Base-by-base conservation (phyloP, 257 asterid species). In the Penstemon newberryi region DNA sequence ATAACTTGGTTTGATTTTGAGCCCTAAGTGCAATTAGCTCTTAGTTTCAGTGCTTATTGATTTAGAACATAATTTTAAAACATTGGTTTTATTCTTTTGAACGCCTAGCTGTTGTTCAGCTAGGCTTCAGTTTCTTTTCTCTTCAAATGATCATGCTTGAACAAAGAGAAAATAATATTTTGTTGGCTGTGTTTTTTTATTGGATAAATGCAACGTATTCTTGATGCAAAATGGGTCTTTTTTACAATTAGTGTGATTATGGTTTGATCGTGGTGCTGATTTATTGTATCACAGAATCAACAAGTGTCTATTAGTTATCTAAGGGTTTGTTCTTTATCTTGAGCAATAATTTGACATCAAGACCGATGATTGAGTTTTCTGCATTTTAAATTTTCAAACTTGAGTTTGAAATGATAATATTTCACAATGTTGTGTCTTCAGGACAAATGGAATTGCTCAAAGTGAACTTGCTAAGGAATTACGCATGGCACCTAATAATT, bases 381-480 rank as follows among this genome's bases (percentile, higher is more conserved):
- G 70, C 39, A 65, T 44, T 58, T 60, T 58, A 25, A n/a, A 38
- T 18, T 65, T 72, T 42, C 15, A 7, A 40, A 41, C 59, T 59
- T 75, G 58, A 41, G 54, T 51, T 61, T 57, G 66, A 63, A 11
- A 4, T 18, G 36, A 41, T 52, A 19, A 13, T 47, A 61, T 15
- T 19, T 13, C 6, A 13, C 49, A 5, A 42, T 63, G 60, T 71
- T 60, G 19, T 65, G 59, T 72, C 45, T 77, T 75, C 90, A 93
- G 99, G 82, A 71, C 77, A 57, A 80, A 74, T 64, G 99, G 99
- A 75, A 75, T 93, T 53, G 87, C 96, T 4, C 99, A 93, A 81
- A 85, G 58, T 80, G 95, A 85, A 70, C 99, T 93, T 75, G 71
- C 89, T 6, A 93, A 83, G 75, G 96, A 88, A 71, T 81, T 90